A percentile compares a stretch with the other conserved stretches of the same genome.
phyloP scores from a whole-genome alignment of 2,329 filamentous ascomycete species.

The Plenodomus biglobosus region DNA sequence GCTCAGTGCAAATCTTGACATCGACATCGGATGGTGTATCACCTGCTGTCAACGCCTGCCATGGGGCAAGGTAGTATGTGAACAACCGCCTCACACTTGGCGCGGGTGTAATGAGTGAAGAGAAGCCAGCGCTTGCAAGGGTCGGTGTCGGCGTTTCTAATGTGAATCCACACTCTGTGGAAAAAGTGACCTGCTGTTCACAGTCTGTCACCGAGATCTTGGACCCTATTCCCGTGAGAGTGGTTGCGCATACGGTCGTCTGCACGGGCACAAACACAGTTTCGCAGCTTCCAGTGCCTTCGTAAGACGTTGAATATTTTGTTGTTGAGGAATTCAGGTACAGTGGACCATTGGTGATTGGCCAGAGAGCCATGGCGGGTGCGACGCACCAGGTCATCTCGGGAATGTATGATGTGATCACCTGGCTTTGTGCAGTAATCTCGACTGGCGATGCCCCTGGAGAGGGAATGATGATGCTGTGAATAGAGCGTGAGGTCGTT shows the following conservation, averaged over 20 bases:
- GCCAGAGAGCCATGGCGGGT: constrained; percentile 40
- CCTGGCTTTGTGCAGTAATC: constrained; percentile 48
- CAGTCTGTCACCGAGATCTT: constrained; percentile 48
- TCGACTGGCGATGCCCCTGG: constrained; percentile 47
- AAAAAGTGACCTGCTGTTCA: constrained; percentile 51
- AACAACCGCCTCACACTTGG: constrained; percentile 45
- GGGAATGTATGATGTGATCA: constrained; percentile 48
- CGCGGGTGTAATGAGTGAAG: constrained; percentile 40
- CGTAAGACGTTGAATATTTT: constrained; percentile 22
- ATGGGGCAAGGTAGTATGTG: constrained; percentile 50
- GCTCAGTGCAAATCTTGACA: constrained; percentile 46
- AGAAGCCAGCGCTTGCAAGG: constrained; percentile 3
- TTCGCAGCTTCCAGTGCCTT: constrained; percentile 41
- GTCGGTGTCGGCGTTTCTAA: constrained; percentile 40
- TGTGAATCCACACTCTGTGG: constrained; percentile 48
- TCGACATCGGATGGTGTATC: constrained; percentile 45
- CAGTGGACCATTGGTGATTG: constrained; percentile 34
- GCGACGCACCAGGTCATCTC: constrained; percentile 48
- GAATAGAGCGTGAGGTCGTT: constrained; percentile 20
- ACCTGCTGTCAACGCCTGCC: constrained; percentile 47
- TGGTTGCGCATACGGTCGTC: constrained; percentile 50
- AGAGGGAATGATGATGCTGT: constrained; percentile 47
- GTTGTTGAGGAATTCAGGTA: constrained; percentile 40
- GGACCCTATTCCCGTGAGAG: constrained; percentile 45
- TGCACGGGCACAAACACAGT: constrained; percentile 46